phyloP scores from a whole-genome alignment of 2,329 filamentous ascomycete species.

The Colletotrichum spinosum region DNA sequence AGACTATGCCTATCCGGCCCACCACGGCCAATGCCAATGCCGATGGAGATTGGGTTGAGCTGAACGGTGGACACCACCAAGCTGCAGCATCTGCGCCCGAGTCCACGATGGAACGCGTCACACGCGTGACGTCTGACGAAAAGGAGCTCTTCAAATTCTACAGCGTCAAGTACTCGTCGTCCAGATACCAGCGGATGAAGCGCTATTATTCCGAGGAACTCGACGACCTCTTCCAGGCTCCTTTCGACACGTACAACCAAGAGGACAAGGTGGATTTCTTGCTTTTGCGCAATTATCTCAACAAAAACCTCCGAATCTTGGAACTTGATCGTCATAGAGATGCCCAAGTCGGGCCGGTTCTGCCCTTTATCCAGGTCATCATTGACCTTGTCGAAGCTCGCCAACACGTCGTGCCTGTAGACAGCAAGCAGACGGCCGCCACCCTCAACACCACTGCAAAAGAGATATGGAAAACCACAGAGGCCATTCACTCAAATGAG shows the following conservation, averaged over 20 bases:
- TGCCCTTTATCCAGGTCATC: constrained; percentile 58
- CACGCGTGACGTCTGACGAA: constrained; percentile 57
- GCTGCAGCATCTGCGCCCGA: constrained; percentile 36
- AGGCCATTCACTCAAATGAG: constrained; percentile 48
- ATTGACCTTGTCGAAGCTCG: constrained; percentile 60
- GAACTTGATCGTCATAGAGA: constrained; percentile 48
- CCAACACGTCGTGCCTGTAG: constrained; percentile 56
- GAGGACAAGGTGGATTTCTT: constrained; percentile 62
- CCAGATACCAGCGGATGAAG: constrained; percentile 52
- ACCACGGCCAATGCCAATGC: neutral
- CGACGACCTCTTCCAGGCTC: constrained; percentile 40
- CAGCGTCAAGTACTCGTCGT: constrained; percentile 57
- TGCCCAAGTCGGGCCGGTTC: constrained; percentile 50
- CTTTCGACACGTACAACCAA: constrained; percentile 48
- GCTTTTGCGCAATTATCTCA: constrained; percentile 60
- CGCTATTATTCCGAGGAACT: constrained; percentile 57
- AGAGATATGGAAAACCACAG: constrained; percentile 47
- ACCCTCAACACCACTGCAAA: constrained; percentile 51
- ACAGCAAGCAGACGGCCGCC: constrained; percentile 56
- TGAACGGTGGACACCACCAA: neutral
- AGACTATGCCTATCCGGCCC: constrained; percentile 6
- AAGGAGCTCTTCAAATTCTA: constrained; percentile 61
- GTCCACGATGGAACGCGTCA: constrained; percentile 54
- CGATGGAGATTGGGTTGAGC: constrained; percentile 25
- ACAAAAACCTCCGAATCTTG: constrained; percentile 41